These are phyloP conservation scores for Eruca vesicaria DNA, from an alignment of 441 rosid species.

Conservation along the genomic window DNA sequence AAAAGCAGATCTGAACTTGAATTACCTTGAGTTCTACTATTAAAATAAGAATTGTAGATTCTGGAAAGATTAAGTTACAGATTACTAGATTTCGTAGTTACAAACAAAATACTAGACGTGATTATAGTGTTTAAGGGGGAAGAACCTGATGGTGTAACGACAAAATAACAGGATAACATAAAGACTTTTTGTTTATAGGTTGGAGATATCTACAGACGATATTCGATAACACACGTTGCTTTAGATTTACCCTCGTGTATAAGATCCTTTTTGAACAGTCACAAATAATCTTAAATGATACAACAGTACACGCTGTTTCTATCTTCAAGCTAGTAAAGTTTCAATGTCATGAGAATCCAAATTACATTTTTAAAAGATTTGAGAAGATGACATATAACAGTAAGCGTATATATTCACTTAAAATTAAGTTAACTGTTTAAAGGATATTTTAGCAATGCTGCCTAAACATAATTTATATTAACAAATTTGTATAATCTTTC, in stretches of 20 bases:
- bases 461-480: neutral
- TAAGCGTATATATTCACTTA: neutral
- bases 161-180: conserved; percentile 24
- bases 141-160: conserved; percentile 28
- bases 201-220: conserved; percentile 13
- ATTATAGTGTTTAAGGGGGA: conserved; percentile 28
- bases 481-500: too few relatives aligned
- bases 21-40: neutral
- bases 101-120: conserved; percentile 11
- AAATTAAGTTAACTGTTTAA: neutral
- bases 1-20: conserved; percentile 19
- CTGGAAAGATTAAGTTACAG: conserved; percentile 1
- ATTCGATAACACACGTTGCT: conserved; percentile 18
- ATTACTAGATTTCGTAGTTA: conserved; percentile 1
- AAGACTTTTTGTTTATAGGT: conserved; percentile 2
- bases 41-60: neutral
- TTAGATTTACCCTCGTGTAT: conserved; percentile 15
- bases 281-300: neutral
- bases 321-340: conserved; percentile 13
- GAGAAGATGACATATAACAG: neutral
- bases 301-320: conserved; percentile 4
- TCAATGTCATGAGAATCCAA: neutral
- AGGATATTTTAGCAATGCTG: neutral
- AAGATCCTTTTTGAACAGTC: conserved; percentile 7
- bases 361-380: neutral